These are phyloP conservation scores for Exsudoporus frostii DNA, from an alignment of 768 basidiomycete genomes.

Conservation along the genomic window DNA sequence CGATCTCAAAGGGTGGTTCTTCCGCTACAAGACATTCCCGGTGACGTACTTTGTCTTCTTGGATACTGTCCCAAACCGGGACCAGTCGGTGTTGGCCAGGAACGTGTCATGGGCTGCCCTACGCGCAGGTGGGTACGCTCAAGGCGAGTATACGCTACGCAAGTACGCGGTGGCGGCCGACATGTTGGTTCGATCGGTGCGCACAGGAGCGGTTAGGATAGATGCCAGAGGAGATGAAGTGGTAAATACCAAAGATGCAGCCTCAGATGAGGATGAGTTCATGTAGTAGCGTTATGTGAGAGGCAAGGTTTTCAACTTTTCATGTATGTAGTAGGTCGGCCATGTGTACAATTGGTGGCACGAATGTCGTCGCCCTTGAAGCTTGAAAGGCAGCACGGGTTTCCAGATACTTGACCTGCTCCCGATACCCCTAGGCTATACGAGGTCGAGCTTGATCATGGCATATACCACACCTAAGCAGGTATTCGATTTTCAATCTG, in stretches of 20 bases:
- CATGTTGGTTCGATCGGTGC: conserved; percentile 12
- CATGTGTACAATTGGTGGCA: no score
- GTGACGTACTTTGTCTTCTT: conserved; percentile 33
- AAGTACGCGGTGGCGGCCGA: conserved; percentile 20
- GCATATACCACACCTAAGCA: no score
- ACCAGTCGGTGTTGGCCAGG: background rate
- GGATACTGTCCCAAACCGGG: conserved; percentile 7
- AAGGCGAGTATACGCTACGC: conserved; percentile 16
- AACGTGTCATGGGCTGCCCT: conserved; percentile 23
- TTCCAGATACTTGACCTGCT: no score
- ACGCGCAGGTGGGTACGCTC: conserved; percentile 24
- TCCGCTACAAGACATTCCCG: conserved; percentile 28
- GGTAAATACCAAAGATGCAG: conserved; percentile 4
- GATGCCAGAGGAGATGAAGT: conserved; percentile 4
- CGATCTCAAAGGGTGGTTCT: conserved; percentile 16
- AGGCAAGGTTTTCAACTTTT: no score
- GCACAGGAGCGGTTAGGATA: conserved; percentile 18
- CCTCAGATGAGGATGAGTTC: no score
- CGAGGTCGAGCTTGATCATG: no score
- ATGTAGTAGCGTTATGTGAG: no score
- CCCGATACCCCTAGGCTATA: no score
- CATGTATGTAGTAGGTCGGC: no score
- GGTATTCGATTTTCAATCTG: no score
- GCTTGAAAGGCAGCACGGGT: no score
- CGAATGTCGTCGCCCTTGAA: no score